A percentile compares a stretch with the other conserved stretches of the same genome.
Evolutionary conservation across 169 alveolate species (phyloP).

Genomic region (Eimeria acervulina): DNA sequence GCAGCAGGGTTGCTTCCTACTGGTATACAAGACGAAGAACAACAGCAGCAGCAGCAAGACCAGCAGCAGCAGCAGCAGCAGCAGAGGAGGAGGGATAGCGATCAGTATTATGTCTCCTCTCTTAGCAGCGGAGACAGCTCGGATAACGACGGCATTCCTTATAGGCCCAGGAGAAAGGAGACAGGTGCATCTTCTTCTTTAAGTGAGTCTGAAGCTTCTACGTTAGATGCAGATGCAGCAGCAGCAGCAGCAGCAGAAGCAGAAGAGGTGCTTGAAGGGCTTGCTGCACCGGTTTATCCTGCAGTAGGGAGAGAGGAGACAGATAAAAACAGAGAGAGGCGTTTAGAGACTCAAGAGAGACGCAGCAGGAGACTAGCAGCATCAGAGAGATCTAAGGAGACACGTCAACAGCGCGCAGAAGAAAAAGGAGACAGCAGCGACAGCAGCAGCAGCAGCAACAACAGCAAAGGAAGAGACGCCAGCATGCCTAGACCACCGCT

Average conservation of each 20-base stretch:
- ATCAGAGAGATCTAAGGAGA: neutral
- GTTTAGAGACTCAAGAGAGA: neutral
- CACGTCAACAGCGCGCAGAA: neutral
- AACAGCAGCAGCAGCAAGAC: conserved; percentile 31
- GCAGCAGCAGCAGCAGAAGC: conserved; percentile 56
- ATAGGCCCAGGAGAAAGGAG: neutral
- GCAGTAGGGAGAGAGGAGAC: neutral
- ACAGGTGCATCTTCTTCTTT: neutral
- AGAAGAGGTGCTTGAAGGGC: neutral
- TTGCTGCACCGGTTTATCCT: neutral
- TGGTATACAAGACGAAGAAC: neutral
- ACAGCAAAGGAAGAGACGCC: neutral
- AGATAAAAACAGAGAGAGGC: neutral
- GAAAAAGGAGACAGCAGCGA: neutral
- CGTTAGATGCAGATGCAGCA: neutral
- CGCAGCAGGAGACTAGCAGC: neutral
- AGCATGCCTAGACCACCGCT: neutral
- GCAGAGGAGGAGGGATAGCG: too few relatives aligned
- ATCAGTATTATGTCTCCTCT: too few relatives aligned
- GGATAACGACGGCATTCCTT: too few relatives aligned
- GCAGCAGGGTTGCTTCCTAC: conserved; percentile 25
- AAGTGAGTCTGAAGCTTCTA: neutral
- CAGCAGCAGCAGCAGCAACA: conserved; percentile 56
- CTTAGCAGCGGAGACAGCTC: conserved; percentile 14
- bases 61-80: conserved; percentile 50